Percentiles rank a stretch among this genome's conserved stretches.
Conservation (phyloP, 148 eudicot species). For the Nepenthes gracilis region DNA sequence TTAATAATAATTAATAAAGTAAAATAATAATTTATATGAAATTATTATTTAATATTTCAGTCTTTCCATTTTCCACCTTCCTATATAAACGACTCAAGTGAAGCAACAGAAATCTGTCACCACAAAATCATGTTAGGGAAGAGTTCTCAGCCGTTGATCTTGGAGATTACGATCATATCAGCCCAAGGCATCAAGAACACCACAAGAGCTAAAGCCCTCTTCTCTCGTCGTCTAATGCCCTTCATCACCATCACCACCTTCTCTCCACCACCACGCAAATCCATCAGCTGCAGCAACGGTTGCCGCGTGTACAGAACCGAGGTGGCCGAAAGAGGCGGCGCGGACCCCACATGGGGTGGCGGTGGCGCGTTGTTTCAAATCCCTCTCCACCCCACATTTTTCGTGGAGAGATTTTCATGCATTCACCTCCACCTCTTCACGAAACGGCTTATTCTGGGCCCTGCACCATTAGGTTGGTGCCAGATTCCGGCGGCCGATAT, state of each 20-base stretch:
- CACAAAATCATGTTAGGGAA: background rate
- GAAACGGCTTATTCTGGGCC: slow-evolving; percentile 25
- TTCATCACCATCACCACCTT: slow-evolving; percentile 32
- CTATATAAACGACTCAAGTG: too few species aligned
- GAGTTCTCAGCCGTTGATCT: slow-evolving; percentile 8
- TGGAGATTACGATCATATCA: slow-evolving; percentile 44
- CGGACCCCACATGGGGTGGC: slow-evolving; percentile 52
- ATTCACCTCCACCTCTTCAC: slow-evolving; percentile 28
- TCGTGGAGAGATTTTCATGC: slow-evolving; percentile 13
- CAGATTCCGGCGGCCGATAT: slow-evolving; percentile 42
- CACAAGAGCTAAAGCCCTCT: slow-evolving; percentile 8
- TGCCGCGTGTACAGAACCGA: slow-evolving; percentile 27
- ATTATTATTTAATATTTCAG: too few species aligned
- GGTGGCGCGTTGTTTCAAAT: slow-evolving; percentile 19
- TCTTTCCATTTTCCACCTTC: too few species aligned
- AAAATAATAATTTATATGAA: too few species aligned
- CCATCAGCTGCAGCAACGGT: slow-evolving; percentile 14
- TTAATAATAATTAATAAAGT: too few species aligned
- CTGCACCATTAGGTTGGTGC: slow-evolving; percentile 40
- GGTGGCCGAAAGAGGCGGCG: slow-evolving; percentile 38
- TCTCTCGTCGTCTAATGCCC: slow-evolving; percentile 18
- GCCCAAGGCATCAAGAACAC: slow-evolving; percentile 40
- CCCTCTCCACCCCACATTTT: slow-evolving; percentile 26
- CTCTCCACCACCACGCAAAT: slow-evolving; percentile 6
- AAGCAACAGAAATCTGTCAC: too few species aligned